Conservation (phyloP, 179 eudicot species). For the Gypsophila paniculata region DNA sequence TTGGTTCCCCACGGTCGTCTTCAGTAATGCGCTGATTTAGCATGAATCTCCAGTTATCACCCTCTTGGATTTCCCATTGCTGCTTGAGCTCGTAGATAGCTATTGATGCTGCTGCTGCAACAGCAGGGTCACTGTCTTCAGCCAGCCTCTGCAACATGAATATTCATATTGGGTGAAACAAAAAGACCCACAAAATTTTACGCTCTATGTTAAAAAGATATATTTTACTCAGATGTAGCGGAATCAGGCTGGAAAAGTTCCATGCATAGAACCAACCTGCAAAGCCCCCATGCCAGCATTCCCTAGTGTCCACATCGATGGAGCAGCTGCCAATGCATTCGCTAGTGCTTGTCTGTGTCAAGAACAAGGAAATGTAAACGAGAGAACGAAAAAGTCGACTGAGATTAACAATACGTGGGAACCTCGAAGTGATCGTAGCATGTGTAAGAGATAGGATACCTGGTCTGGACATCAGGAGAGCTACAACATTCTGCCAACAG, state of each 20-base stretch:
- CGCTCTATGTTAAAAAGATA: too few species aligned
- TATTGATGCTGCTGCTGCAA: constrained; percentile 82
- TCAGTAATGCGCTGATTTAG: constrained; percentile 38
- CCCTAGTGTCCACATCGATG: constrained; percentile 99
- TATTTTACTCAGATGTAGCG: too few species aligned
- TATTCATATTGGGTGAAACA: not conserved
- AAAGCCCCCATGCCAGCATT: constrained; percentile 99
- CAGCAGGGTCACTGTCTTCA: constrained; percentile 83
- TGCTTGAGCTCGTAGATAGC: constrained; percentile 76
- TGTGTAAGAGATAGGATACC: constrained; percentile 35
- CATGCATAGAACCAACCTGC: constrained; percentile 52
- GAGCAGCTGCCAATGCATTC: constrained; percentile 87
- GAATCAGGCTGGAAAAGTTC: not conserved
- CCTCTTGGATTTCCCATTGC: constrained; percentile 95
- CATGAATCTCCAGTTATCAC: constrained; percentile 84
- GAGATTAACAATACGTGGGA: not conserved
- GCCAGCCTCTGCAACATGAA: constrained; percentile 62
- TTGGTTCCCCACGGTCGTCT: constrained; percentile 23
- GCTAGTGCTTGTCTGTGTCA: constrained; percentile 75
- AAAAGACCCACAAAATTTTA: not conserved
- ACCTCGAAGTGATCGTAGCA: not conserved
- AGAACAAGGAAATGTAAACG: not conserved
- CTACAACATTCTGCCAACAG: constrained; percentile 85
- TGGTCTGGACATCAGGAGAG: constrained; percentile 86
- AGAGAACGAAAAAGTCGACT: not conserved